Percentiles rank a stretch among this genome's conserved stretches.
Evolutionary conservation across 2,329 filamentous ascomycete species (phyloP).

Genomic region (Incumbomyces lentus): DNA sequence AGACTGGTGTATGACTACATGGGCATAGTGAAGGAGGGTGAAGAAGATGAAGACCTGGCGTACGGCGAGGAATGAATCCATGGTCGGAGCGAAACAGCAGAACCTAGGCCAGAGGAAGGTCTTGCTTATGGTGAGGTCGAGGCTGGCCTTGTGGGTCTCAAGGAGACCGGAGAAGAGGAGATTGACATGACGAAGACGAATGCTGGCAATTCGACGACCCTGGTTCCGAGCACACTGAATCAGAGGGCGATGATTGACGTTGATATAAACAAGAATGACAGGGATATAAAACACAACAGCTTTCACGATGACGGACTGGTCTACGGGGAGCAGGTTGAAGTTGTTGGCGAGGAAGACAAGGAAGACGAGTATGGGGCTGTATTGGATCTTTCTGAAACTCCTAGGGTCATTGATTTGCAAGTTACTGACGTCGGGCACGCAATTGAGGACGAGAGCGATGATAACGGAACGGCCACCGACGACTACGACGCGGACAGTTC

Average conservation of each 20-base stretch:
- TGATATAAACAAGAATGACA: too few relatives aligned
- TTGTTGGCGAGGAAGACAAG: too few relatives aligned
- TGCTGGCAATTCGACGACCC: neutral
- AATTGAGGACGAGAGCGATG: neutral
- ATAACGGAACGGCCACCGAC: slow-evolving; percentile 1
- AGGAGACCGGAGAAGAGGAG: neutral
- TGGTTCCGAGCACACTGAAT: neutral
- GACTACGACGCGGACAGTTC: slow-evolving; percentile 3
- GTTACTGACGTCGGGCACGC: neutral
- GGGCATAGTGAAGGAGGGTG: slow-evolving; percentile 12
- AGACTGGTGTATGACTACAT: slow-evolving; percentile 33
- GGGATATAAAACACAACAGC: too few relatives aligned
- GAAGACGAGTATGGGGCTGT: too few relatives aligned
- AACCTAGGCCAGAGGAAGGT: neutral
- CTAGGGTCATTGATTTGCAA: too few relatives aligned
- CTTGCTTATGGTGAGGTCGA: neutral
- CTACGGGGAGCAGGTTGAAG: too few relatives aligned
- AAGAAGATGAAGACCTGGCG: slow-evolving; percentile 12
- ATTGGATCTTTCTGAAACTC: too few relatives aligned
- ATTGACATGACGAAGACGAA: neutral
- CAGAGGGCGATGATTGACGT: too few relatives aligned
- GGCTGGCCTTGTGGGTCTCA: neutral
- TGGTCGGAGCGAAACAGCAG: neutral
- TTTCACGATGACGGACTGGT: too few relatives aligned
- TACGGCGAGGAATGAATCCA: slow-evolving; percentile 15